Conservation (phyloP, 1,284 basidiomycete genomes). For the Leccinum pallidistipes region DNA sequence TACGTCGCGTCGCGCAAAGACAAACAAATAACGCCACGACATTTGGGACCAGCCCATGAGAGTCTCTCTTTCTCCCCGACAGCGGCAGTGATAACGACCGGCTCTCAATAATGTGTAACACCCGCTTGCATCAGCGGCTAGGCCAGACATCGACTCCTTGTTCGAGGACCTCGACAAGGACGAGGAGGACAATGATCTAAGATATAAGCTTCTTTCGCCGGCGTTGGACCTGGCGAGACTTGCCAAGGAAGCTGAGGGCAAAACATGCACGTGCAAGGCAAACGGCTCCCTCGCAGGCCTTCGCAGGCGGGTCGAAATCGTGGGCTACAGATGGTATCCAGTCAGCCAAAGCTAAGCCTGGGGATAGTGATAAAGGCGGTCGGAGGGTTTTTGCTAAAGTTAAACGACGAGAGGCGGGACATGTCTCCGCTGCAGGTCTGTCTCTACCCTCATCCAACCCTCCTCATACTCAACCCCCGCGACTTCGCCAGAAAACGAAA, state of each 20-base stretch:
- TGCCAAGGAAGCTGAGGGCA: conserved; percentile 53
- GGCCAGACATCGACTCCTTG: conserved; percentile 57
- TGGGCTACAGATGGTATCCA: conserved; percentile 26
- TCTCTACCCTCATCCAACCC: neutral
- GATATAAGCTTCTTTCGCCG: conserved; percentile 39
- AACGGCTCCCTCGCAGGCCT: conserved; percentile 42
- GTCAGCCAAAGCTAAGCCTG: conserved; percentile 34
- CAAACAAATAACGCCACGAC: conserved; percentile 26
- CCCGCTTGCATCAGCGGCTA: conserved; percentile 21
- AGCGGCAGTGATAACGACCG: conserved; percentile 40
- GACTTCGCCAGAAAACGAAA: conserved; percentile 61
- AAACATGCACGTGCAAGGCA: conserved; percentile 33
- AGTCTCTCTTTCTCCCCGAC: conserved; percentile 55
- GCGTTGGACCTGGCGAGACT: conserved; percentile 50
- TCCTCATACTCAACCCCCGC: conserved; percentile 13
- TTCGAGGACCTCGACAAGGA: conserved; percentile 58
- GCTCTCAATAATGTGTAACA: conserved; percentile 18
- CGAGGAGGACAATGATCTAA: conserved; percentile 37
- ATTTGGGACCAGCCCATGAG: no score
- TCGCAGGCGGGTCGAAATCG: conserved; percentile 50
- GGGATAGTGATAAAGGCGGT: conserved; percentile 42
- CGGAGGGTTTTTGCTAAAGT: conserved; percentile 53
- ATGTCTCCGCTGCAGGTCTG: neutral
- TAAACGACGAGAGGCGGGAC: conserved; percentile 70
- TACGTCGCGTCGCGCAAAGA: conserved; percentile 22